A percentile compares a stretch with the other conserved stretches of the same genome.
These are phyloP conservation scores for Candida incommunis DNA, from an alignment of 805 yeast genomes.

Conservation along the genomic window DNA sequence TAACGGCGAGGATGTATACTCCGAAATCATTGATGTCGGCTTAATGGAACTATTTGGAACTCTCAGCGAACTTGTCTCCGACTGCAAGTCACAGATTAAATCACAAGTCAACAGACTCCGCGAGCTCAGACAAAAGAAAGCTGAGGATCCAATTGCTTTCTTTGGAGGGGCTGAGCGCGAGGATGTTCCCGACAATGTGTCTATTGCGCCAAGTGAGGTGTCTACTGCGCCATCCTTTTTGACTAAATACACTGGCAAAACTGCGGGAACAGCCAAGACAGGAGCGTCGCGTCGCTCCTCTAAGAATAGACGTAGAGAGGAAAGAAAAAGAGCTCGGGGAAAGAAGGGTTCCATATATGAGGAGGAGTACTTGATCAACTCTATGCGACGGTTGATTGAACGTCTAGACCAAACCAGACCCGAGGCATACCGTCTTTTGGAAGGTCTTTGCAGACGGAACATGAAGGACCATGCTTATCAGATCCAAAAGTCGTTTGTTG, in stretches of 20 bases:
- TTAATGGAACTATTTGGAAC: conserved; percentile 79
- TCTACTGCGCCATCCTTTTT: conserved; percentile 87
- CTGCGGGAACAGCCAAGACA: conserved; percentile 89
- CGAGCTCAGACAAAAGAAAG: conserved; percentile 72
- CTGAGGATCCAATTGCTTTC: conserved; percentile 72
- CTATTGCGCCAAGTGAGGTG: conserved; percentile 87
- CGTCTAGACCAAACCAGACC: conserved; percentile 59
- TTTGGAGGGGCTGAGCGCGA: conserved; percentile 51
- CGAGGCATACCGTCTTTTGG: conserved; percentile 63
- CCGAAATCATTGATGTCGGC: conserved; percentile 35
- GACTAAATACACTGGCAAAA: conserved; percentile 93
- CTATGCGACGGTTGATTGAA: conserved; percentile 78
- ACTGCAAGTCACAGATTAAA: conserved; percentile 70
- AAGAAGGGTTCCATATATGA: conserved; percentile 96
- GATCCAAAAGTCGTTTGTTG: conserved; percentile 54
- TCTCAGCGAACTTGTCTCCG: conserved; percentile 83
- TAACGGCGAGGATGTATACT: conserved; percentile 31
- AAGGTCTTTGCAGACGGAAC: conserved; percentile 57
- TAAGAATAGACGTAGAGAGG: conserved; percentile 88
- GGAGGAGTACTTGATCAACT: conserved; percentile 82
- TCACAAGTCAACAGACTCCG: conserved; percentile 77
- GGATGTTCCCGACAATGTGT: conserved; percentile 84
- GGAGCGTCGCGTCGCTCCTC: conserved; percentile 90
- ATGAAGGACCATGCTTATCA: conserved; percentile 72
- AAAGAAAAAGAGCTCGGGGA: conserved; percentile 90